Evolutionary conservation across 768 basidiomycete genomes (phyloP), one percentile per base, ranked within the genome.

Genomic region (Collybia sp.): DNA sequence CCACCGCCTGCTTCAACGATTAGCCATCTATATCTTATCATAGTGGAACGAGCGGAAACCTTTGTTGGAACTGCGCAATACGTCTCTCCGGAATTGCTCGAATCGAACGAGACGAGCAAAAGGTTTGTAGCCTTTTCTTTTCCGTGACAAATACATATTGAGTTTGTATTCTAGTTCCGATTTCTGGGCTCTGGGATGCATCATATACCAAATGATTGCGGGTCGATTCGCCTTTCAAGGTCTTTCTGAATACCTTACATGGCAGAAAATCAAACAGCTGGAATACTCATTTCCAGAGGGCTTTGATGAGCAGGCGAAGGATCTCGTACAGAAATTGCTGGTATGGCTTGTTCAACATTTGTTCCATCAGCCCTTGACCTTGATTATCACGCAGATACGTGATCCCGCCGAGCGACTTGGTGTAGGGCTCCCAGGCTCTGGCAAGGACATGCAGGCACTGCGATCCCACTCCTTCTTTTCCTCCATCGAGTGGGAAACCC

Each of bases 181-280:
- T 64, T 74, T 93, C 9, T 99, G 95, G 95, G 90, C 93, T 4
- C 74, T 96, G 18, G 96, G 93, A 1, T 97, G 95, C 65, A 85
- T 97, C 37, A 65, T 98, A 16, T 98, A 82, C 65, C 94, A 97
- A 63, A 85, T 97, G 75, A 83, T 97, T 43, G 80, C 87, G 11
- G 95, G 94, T 33, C 80, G 80, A 35, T 94, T 94, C 53, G 89
- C 93, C 1, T 99, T 99, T 70, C 80, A 88, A 51, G 93, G 87
- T 3, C 72, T 83, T 5, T 93, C 93, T 0, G 92, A 97, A 49
- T 97, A 94, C 59, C 79, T 96, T 48, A 96, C 88, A 30, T 94
- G 93, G 79, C 86, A 96, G 59, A 93, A 92, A 68, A 90, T 98
- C 66, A 88, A 93, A 65, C 76, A 81, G 38, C 71, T 89, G 40